phyloP scores from a whole-genome alignment of 2,329 filamentous ascomycete genomes.

The Phymatotrichopsis omnivora region DNA sequence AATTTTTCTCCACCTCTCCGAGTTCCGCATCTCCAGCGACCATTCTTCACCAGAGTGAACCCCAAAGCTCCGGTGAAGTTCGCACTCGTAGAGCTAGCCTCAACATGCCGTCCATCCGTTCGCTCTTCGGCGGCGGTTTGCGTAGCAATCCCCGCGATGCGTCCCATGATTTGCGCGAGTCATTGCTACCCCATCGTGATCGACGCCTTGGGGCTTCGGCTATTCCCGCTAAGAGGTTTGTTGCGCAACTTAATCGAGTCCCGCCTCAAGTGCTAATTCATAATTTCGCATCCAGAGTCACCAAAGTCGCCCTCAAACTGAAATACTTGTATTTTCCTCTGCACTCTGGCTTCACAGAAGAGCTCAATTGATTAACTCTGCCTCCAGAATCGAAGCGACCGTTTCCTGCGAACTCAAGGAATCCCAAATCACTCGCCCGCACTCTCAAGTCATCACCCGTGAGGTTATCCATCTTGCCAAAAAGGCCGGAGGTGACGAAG shows the following conservation, averaged over 20 bases:
- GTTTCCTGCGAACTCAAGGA: slow-evolving; percentile 84
- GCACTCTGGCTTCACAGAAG: not conserved
- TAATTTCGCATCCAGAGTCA: slow-evolving; percentile 44
- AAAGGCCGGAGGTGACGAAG: slow-evolving; percentile 65
- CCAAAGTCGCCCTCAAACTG: slow-evolving; percentile 76
- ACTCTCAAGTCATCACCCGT: slow-evolving; percentile 74
- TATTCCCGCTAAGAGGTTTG: slow-evolving; percentile 24
- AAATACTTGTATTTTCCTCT: slow-evolving; percentile 40
- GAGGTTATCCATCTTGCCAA: slow-evolving; percentile 71
- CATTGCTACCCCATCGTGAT: slow-evolving; percentile 14
- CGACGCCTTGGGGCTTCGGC: slow-evolving; percentile 10
- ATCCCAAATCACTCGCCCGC: slow-evolving; percentile 60
- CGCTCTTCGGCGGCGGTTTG: slow-evolving; percentile 10
- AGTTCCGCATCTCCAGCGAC: too few relatives aligned
- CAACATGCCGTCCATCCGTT: slow-evolving; percentile 19
- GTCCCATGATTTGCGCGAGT: slow-evolving; percentile 16
- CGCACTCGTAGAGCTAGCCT: not conserved
- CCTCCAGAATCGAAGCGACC: slow-evolving; percentile 58
- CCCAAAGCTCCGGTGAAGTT: too few relatives aligned
- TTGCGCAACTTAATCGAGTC: not conserved
- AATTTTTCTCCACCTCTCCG: not conserved
- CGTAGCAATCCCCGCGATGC: slow-evolving; percentile 10
- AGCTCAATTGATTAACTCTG: not conserved
- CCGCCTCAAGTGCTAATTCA: not conserved
- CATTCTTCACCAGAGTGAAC: slow-evolving; percentile 2